Evolutionary conservation across 345 rosid species (phyloP).

Genomic region (Eucalyptus dawsonii): DNA sequence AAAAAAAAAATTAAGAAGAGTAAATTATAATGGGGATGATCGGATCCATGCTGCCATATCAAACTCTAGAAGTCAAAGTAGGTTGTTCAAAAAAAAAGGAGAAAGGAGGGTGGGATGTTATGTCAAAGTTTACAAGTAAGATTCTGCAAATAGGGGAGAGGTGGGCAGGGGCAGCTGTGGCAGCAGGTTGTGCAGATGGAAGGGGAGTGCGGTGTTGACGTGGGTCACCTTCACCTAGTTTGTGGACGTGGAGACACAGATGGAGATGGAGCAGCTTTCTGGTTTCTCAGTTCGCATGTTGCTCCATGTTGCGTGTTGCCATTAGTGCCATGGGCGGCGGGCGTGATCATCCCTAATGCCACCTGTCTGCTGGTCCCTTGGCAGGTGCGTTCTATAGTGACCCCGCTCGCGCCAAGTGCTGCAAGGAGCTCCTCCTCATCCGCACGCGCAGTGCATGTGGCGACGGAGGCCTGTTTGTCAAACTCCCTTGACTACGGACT

Average conservation of each 20-base stretch:
- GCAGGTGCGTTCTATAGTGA: neutral
- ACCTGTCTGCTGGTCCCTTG: neutral
- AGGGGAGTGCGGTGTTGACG: neutral
- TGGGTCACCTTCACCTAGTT: neutral
- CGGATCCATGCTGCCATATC: neutral
- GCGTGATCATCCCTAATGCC: neutral
- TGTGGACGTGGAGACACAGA: neutral
- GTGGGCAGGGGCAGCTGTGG: neutral
- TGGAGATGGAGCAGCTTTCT: neutral
- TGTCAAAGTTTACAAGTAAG: neutral
- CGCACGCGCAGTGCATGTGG: neutral
- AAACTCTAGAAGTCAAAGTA: neutral
- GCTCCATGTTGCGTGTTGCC: constrained; percentile 8
- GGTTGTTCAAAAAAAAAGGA: neutral
- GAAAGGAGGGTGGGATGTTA: neutral
- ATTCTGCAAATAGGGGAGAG: neutral
- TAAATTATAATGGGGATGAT: neutral
- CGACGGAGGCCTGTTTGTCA: neutral
- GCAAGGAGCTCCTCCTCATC: neutral
- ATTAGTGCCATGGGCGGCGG: neutral
- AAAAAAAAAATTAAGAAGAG: neutral
- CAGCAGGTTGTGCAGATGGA: neutral
- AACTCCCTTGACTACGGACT: neutral
- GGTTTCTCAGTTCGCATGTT: constrained; percentile 1
- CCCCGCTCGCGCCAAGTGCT: neutral